Percentiles rank a stretch among this genome's conserved stretches.
Conservation (phyloP, 176 grass and related monocot genomes). For the Dactylis glomerata region DNA sequence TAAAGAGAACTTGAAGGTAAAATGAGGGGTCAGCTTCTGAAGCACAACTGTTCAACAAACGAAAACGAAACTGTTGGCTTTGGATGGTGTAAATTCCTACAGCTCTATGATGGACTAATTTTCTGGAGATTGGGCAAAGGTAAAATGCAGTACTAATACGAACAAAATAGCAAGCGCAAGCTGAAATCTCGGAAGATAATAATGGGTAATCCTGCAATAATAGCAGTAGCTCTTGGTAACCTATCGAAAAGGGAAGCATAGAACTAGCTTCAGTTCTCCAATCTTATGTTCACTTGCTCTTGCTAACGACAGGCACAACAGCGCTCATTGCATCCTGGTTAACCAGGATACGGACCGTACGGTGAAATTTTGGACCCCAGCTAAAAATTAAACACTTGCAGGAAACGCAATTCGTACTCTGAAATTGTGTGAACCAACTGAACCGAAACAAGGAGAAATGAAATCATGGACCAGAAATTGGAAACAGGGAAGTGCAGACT, state of each 20-base stretch:
- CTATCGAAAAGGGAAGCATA: neutral
- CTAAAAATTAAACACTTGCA: neutral
- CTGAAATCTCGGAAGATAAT: slow-evolving; percentile 13
- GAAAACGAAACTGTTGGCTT: neutral
- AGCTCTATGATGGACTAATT: neutral
- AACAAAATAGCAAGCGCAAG: slow-evolving; percentile 26
- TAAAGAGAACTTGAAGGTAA: neutral
- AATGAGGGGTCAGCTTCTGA: slow-evolving; percentile 18
- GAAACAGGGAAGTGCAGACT: neutral
- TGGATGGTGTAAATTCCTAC: neutral
- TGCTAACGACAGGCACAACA: neutral
- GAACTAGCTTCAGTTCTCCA: neutral
- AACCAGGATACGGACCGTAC: neutral
- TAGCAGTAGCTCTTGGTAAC: slow-evolving; percentile 19
- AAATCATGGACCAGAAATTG: slow-evolving; percentile 14
- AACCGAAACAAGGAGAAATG: neutral
- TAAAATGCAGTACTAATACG: neutral
- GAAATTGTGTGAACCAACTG: neutral
- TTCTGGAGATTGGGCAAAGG: neutral
- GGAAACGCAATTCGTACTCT: neutral
- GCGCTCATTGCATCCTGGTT: neutral
- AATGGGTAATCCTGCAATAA: slow-evolving; percentile 10
- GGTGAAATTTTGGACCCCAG: neutral
- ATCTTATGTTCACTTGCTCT: neutral
- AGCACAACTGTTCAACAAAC: neutral